Conservation (phyloP, 2,329 filamentous ascomycete species). For the Trematosphaeria pertusa region DNA sequence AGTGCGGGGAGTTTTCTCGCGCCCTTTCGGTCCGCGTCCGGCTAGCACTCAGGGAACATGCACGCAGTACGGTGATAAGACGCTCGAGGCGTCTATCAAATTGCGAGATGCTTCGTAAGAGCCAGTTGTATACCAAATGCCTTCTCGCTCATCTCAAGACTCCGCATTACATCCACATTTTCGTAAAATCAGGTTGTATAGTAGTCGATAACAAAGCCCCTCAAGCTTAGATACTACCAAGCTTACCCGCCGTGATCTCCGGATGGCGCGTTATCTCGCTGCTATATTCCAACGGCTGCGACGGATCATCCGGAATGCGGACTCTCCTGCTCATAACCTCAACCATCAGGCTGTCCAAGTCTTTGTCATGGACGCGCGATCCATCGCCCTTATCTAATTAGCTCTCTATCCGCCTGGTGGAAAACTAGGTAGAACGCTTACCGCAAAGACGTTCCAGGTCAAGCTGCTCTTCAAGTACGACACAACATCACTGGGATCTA, state of each 20-base stretch:
- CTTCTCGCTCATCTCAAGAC: too few species aligned
- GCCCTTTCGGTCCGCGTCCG: too few species aligned
- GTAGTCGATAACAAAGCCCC: too few species aligned
- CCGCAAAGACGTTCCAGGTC: conserved; percentile 36
- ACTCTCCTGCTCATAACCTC: conserved; percentile 24
- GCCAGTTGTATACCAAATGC: too few species aligned
- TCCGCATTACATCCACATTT: too few species aligned
- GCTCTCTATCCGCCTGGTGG: conserved; percentile 4
- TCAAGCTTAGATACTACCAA: too few species aligned
- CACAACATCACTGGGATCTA: conserved; percentile 30
- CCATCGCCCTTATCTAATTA: conserved; percentile 21
- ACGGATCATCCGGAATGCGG: conserved; percentile 22
- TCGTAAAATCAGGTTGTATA: too few species aligned
- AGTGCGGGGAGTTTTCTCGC: too few species aligned
- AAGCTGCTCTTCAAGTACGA: conserved; percentile 34
- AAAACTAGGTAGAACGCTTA: conserved; percentile 12
- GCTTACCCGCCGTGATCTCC: conserved; percentile 24
- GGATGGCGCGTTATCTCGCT: conserved; percentile 20
- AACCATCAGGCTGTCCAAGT: conserved; percentile 23
- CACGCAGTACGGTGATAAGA: too few species aligned
- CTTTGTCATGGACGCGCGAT: conserved; percentile 11
- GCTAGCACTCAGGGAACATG: too few species aligned
- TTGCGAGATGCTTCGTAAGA: too few species aligned
- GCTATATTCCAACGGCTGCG: conserved; percentile 24
- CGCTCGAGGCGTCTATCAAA: too few species aligned